phyloP scores from a whole-genome alignment of 192 early-diverging fungal genomes.

The Entrophospora sp. region DNA sequence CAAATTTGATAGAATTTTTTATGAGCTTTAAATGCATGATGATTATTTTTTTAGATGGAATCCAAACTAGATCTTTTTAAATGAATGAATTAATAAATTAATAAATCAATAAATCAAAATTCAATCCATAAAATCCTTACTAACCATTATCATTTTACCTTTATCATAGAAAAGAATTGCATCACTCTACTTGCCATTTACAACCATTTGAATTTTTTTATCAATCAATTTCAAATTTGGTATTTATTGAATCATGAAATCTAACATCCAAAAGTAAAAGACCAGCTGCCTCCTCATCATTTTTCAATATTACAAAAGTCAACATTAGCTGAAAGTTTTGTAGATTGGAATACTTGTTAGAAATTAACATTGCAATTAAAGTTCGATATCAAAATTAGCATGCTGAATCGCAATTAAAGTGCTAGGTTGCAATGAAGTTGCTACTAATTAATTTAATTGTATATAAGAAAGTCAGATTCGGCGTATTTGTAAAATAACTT shows the following conservation, averaged over 20 bases:
- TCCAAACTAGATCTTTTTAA: background rate
- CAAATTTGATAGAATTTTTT: slow-evolving; percentile 1
- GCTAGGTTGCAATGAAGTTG: too few species aligned
- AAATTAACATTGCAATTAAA: too few species aligned
- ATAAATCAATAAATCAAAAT: background rate
- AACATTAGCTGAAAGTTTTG: slow-evolving; percentile 17
- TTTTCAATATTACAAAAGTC: slow-evolving; percentile 15
- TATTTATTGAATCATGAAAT: slow-evolving; percentile 21
- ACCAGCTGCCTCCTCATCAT: slow-evolving; percentile 26
- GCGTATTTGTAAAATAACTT: too few species aligned
- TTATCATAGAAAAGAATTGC: slow-evolving; percentile 27
- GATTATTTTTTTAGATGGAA: background rate
- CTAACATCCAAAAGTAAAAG: slow-evolving; percentile 24
- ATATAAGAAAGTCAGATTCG: too few species aligned
- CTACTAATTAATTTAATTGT: too few species aligned
- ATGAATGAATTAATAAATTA: too few species aligned
- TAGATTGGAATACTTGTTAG: slow-evolving; percentile 6
- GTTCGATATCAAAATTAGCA: too few species aligned
- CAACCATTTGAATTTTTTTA: slow-evolving; percentile 33
- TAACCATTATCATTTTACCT: background rate
- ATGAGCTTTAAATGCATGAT: slow-evolving; percentile 8
- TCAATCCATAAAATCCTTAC: background rate
- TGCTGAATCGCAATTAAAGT: too few species aligned
- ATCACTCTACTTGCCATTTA: slow-evolving; percentile 20
- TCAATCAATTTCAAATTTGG: slow-evolving; percentile 14